Percentiles rank a stretch among this genome's conserved stretches.
phyloP scores from a whole-genome alignment of 768 basidiomycete species.

The Trametes maxima region DNA sequence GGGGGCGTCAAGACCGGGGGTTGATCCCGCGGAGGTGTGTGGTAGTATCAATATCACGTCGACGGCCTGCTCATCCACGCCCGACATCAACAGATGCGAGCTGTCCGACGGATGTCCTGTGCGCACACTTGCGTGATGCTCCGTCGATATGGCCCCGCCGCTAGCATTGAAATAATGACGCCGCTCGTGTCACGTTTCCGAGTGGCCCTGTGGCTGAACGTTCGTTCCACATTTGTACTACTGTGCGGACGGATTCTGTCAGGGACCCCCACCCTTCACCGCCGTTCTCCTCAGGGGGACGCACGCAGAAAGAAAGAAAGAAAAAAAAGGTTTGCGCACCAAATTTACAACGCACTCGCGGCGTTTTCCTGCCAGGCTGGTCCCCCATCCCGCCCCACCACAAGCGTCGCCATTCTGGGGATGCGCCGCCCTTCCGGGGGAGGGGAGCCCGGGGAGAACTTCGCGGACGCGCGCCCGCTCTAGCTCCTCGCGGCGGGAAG shows the following conservation, averaged over 20 bases:
- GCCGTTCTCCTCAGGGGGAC: neutral
- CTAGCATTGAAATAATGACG: no score
- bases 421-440: conserved; percentile 1
- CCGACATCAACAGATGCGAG: neutral
- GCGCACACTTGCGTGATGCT: neutral
- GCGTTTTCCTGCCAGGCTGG: neutral
- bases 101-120: neutral
- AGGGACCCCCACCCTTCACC: neutral
- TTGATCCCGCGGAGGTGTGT: no score
- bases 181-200: no score
- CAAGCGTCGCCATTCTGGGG: conserved; percentile 8
- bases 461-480: conserved; percentile 1
- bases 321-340: no score
- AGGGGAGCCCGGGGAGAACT: conserved; percentile 16
- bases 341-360: no score
- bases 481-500: neutral
- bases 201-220: neutral
- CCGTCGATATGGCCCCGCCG: neutral
- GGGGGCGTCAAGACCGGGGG: no score
- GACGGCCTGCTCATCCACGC: neutral
- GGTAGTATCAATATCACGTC: neutral
- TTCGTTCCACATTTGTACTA: neutral
- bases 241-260: conserved; percentile 1
- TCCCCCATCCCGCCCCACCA: neutral
- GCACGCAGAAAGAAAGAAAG: no score